phyloP scores from a whole-genome alignment of 108 stramenopile species.

The Stephanodiscus triporus region DNA sequence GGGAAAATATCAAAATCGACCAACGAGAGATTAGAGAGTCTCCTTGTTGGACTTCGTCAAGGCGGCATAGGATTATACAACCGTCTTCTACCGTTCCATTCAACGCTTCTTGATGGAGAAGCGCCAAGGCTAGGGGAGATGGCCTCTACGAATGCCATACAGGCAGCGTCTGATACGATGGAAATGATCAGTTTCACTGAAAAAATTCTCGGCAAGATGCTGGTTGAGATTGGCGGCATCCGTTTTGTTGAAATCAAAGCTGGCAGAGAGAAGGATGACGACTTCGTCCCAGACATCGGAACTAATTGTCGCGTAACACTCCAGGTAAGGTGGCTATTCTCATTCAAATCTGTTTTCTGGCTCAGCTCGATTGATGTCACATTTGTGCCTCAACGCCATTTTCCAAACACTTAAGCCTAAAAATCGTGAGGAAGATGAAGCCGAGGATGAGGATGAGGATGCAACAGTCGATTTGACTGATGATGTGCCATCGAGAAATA shows the following conservation, averaged over 20 bases:
- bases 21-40: slow-evolving; percentile 61
- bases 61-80: slow-evolving; percentile 73
- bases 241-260: slow-evolving; percentile 27
- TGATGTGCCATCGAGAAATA: slow-evolving; percentile 4
- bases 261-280: slow-evolving; percentile 23
- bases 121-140: slow-evolving; percentile 54
- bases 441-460: slow-evolving; percentile 6
- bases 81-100: slow-evolving; percentile 61
- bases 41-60: slow-evolving; percentile 68
- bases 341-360: not conserved
- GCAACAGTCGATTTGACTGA: slow-evolving; percentile 11
- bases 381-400: not conserved
- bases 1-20: slow-evolving; percentile 66
- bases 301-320: slow-evolving; percentile 29
- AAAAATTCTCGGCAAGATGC: slow-evolving; percentile 52
- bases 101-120: slow-evolving; percentile 51
- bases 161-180: slow-evolving; percentile 56
- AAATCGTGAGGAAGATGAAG: slow-evolving; percentile 26
- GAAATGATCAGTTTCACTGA: slow-evolving; percentile 56
- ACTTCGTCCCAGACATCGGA: slow-evolving; percentile 11
- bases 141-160: slow-evolving; percentile 46
- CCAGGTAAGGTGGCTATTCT: slow-evolving; percentile 26
- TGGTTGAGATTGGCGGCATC: slow-evolving; percentile 51
- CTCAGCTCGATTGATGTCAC: not conserved
- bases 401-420: not conserved